Base-by-base conservation (phyloP, 2,329 filamentous ascomycete species). In the Aspergillus aculeatus region DNA sequence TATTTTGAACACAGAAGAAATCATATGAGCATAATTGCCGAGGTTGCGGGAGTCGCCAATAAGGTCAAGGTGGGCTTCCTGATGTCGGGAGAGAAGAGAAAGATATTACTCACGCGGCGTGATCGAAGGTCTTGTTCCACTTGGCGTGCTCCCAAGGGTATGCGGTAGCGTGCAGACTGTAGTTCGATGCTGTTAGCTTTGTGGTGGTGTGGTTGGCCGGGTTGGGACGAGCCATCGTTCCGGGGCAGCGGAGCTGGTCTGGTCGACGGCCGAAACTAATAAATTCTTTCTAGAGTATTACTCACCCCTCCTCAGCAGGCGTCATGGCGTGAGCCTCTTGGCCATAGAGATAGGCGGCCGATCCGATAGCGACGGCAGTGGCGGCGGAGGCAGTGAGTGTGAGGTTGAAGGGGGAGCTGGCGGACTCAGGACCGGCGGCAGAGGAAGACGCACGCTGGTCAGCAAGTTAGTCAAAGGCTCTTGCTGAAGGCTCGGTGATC, bases 261-360 rank as follows among this genome's bases (percentile, higher is more conserved):
- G 47, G 50, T 47, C 50, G 55, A 67, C 62, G 57, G 56, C 62
- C 55, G 69, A 62, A n/a, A n/a, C n/a, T 56, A 51, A 55, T 58
- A 31, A 52, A 47, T 47, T 24, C 61, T 38, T 38, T 57, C 16
- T 47, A 44, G 52, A 38, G 26, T 54, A 51, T 62, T 47, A 90
- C 94, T 89, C 85, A 99, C 95, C 95, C 95, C 87, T 99, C 95
- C 84, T 99, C 95, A 74, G 90, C 90, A 66, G 92, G 92, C 71
- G 94, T 93, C 88, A 90, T 90, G 71, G 95, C 95, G 79, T 92
- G 86, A 64, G 91, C 89, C 72, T 90, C 88, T 72, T 91, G 87
- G 74, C 93, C 95, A 80, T 96, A 98, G 71, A 96, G 88, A 81
- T 93, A 98, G 71, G 91, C 93, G 73, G 94, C 88, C 69, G 94